Percentiles rank a stretch among this genome's conserved stretches.
These are phyloP conservation scores for Solanum medicagineum DNA, from an alignment of 257 asterid species.

Conservation along the genomic window DNA sequence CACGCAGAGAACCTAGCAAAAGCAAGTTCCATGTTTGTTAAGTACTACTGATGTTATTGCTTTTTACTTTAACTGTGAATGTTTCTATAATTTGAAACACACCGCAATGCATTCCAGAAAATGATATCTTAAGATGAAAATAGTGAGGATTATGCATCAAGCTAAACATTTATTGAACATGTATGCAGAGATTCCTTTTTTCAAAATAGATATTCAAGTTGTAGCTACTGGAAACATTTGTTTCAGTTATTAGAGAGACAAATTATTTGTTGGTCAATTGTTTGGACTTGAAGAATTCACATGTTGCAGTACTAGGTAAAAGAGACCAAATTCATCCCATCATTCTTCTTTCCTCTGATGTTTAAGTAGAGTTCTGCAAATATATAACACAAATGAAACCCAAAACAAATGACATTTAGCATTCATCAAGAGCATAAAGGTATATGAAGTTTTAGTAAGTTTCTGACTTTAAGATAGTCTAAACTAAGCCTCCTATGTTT, in stretches of 20 bases:
- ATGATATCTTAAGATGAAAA: not conserved
- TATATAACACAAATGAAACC: not conserved
- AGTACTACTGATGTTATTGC: not conserved
- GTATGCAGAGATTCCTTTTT: not conserved
- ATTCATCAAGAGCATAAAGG: not conserved
- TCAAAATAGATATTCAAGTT: not conserved
- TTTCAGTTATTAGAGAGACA: not conserved
- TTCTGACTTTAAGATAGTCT: no score
- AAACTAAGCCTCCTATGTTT: not conserved
- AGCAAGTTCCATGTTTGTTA: not conserved
- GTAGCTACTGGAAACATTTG: not conserved
- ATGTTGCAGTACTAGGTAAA: not conserved
- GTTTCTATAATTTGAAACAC: not conserved
- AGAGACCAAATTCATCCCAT: not conserved
- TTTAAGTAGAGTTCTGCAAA: not conserved
- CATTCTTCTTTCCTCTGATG: not conserved
- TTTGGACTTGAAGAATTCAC: not conserved
- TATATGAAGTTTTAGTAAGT: no score
- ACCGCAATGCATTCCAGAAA: not conserved
- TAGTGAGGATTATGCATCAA: not conserved
- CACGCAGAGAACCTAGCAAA: not conserved
- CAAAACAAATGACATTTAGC: not conserved
- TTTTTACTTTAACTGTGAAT: not conserved
- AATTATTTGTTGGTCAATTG: not conserved
- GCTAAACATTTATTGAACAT: not conserved